Base-by-base conservation (phyloP, 1,139 yeast genomes). In the Geotrichum reessii region DNA sequence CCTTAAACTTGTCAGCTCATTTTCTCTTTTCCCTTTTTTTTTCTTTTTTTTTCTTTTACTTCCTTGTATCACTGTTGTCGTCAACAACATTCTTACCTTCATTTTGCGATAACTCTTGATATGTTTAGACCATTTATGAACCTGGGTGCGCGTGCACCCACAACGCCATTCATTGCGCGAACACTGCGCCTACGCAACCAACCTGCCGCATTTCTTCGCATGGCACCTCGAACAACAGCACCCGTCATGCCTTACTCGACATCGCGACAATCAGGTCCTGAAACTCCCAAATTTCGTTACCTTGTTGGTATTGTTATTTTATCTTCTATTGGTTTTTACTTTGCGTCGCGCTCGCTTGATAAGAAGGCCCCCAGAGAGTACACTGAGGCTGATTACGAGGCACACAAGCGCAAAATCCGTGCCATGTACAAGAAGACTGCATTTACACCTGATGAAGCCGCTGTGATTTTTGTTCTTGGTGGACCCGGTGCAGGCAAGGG, bases 401-500 rank as follows among this genome's bases (percentile, higher is more conserved):
- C 76, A 53, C 61, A 69, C 46, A 67, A 68, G 61, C 60, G 59
- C 56, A 54, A 58, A 33, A 64, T 66, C 53, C 57, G 59, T 47
- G 49, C 61, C 52, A 57, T 61, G 58, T 65, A 65, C 60, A 64
- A 66, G 53, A 58, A 61, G 55, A 61, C 78, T 12, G 82, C 86
- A 0, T 87, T 87, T 69, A 72, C 81, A 5, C 78, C 79, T 3
- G 85, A 84, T 47, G 82, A 85, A 60, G 82, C 88, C 37, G 82
- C 88, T 37, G 96, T 93, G 7, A 80, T 93, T 31, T 93, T 89
- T 71, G 97, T 93, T 7, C 81, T 93, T 47, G 77, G 77, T 12
- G 82, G 92, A 1, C 92, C 92, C 2, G 97, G 99, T 17, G 86
- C 96, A 19, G 99, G 99, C 48, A 93, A 93, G 71, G 99, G 99